These are phyloP conservation scores for Glutinoglossum americanum DNA, from an alignment of 495 filamentous ascomycete genomes.

Conservation along the genomic window DNA sequence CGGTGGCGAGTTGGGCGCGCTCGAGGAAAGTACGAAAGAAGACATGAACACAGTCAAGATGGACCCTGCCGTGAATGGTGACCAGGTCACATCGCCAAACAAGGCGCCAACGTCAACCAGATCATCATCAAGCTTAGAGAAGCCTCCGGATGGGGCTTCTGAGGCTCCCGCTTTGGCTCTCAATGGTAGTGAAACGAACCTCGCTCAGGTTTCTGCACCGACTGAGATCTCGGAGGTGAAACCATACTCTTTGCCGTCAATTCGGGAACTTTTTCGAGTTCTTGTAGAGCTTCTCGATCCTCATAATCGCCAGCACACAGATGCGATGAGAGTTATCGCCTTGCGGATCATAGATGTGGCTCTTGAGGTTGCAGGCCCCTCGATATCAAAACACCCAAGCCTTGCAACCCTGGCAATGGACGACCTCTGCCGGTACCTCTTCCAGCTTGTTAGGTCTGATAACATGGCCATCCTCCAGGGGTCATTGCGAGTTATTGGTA, in stretches of 20 bases:
- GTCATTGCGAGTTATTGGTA: slow-evolving; percentile 77
- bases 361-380: slow-evolving; percentile 86
- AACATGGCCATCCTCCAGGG: slow-evolving; percentile 84
- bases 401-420: slow-evolving; percentile 78
- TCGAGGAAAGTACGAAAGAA: slow-evolving; percentile 38
- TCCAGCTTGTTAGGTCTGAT: slow-evolving; percentile 90
- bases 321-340: slow-evolving; percentile 93
- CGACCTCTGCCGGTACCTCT: slow-evolving; percentile 81
- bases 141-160: neutral
- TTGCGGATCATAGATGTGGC: slow-evolving; percentile 94
- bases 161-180: neutral
- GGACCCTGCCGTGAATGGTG: slow-evolving; percentile 69
- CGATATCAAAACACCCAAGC: slow-evolving; percentile 82
- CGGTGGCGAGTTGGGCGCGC: slow-evolving; percentile 31
- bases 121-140: neutral
- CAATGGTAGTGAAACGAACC: slow-evolving; percentile 1
- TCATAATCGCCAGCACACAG: slow-evolving; percentile 74
- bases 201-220: neutral
- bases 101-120: slow-evolving; percentile 8
- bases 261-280: slow-evolving; percentile 80
- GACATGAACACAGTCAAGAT: slow-evolving; percentile 64
- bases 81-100: slow-evolving; percentile 26
- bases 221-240: slow-evolving; percentile 15
- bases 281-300: slow-evolving; percentile 89
- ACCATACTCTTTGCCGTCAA: slow-evolving; percentile 84